Base-by-base conservation (phyloP, 2,329 filamentous ascomycete species). In the Aspergillus costaricaensis region DNA sequence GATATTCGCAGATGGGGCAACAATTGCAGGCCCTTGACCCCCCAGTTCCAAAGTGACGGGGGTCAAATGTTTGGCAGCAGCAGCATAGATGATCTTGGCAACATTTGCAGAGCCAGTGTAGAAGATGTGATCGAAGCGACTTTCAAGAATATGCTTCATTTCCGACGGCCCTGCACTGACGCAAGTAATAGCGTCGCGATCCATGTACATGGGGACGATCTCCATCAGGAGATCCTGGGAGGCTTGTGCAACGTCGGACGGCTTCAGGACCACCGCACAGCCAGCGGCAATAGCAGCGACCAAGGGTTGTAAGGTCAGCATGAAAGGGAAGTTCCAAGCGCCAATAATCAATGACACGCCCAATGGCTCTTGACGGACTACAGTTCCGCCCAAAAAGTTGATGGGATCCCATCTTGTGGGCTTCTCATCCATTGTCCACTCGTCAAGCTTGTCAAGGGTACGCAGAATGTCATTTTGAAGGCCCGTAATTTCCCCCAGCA, bases 271-370 rank as follows among this genome's bases (percentile, higher is more conserved):
- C 8, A 76, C 71, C 27, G 72, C 69, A 52, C 70, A 74, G 5
- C 81, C 81, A 1, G 81, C 79, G 2, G 79, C 73, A 17, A 82
- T 78, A 15, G 79, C 80, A 15, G 74, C 77, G 23, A 81, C 61
- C 38, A 80, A 64, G 19, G 79, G 79, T 56, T 76, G 71, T 0
- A 82, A 52, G 0, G 73, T 59, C 3, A 79, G 67, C 3, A 74
- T 62, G 53, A 82, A 67, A 0, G 80, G 80, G 17, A 77, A 82
- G 60, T 83, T 82, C 80, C 80, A 82, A 2, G 80, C 72, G 0
- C 77, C 76, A 21, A 83, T 77, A 44, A 82, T 75, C 9, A 83
- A 72, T 0, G 73, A 71, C 1, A 81, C 75, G 5, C 80, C 81
- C 2, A 77, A 68, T 1, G 80, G 80, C 62, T 82, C 79, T 51